A percentile compares a stretch with the other conserved stretches of the same genome.
Conservation (phyloP, 1,284 basidiomycete species). For the Ganoderma sinense region DNA sequence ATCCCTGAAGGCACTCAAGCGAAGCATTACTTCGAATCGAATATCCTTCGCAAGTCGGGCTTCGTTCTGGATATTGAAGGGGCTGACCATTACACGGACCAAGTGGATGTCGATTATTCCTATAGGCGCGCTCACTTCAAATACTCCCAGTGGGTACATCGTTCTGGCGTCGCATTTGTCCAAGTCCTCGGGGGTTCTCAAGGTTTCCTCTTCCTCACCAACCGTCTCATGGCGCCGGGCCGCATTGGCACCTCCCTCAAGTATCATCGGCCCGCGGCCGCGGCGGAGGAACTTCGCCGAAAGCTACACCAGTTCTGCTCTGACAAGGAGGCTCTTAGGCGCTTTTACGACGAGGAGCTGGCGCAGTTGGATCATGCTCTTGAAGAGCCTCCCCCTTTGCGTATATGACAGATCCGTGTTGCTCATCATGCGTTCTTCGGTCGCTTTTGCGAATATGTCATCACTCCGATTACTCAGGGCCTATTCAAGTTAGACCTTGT, state of each 20-base stretch:
- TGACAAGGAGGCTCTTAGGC: slow-evolving; percentile 58
- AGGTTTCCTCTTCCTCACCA: slow-evolving; percentile 90
- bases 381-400: slow-evolving; percentile 71
- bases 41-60: slow-evolving; percentile 76
- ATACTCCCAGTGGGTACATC: slow-evolving; percentile 90
- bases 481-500: slow-evolving; percentile 12
- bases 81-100: slow-evolving; percentile 75
- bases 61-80: slow-evolving; percentile 92
- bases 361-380: slow-evolving; percentile 53
- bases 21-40: slow-evolving; percentile 82
- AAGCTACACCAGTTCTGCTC: slow-evolving; percentile 73
- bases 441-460: slow-evolving; percentile 8
- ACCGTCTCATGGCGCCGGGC: slow-evolving; percentile 79
- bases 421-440: slow-evolving; percentile 6
- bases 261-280: slow-evolving; percentile 52
- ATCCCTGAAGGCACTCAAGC: slow-evolving; percentile 71
- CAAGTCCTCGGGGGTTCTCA: slow-evolving; percentile 82
- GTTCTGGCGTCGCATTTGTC: slow-evolving; percentile 86
- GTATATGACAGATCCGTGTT: slow-evolving; percentile 34
- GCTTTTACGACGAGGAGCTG: slow-evolving; percentile 80
- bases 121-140: slow-evolving; percentile 83
- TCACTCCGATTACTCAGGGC: slow-evolving; percentile 3
- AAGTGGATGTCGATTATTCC: slow-evolving; percentile 88
- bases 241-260: slow-evolving; percentile 63
- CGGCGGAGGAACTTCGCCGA: slow-evolving; percentile 66